These are phyloP conservation scores for Hordeum pubiflorum DNA, from an alignment of 202 grass and related monocot species.

Conservation along the genomic window DNA sequence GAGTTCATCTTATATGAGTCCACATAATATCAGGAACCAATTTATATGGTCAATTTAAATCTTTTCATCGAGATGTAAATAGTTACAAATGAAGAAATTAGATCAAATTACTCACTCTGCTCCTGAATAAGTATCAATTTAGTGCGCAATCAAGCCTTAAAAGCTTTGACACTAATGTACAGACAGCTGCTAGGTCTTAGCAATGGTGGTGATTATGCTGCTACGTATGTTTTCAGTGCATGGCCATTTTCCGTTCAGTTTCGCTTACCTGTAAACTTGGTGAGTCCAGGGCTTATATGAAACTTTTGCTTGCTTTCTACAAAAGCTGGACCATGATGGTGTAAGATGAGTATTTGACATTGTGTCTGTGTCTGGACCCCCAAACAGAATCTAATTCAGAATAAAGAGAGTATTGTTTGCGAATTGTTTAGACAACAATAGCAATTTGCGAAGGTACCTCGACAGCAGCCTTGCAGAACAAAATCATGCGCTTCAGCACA, in stretches of 20 bases:
- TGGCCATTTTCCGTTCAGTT: background rate
- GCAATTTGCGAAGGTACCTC: constrained; percentile 45
- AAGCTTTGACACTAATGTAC: background rate
- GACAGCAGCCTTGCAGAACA: constrained; percentile 91
- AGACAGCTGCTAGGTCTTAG: background rate
- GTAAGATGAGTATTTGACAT: background rate
- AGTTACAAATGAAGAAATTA: background rate
- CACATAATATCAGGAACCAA: background rate
- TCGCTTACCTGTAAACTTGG: background rate
- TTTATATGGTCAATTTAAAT: background rate
- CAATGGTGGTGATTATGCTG: background rate
- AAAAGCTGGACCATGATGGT: background rate
- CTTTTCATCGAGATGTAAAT: background rate
- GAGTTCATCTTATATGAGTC: background rate
- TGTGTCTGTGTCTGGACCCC: background rate
- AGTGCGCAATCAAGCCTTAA: background rate
- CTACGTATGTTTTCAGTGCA: background rate
- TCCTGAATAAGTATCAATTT: background rate
- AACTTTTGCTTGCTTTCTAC: background rate
- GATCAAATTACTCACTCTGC: background rate
- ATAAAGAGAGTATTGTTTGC: background rate
- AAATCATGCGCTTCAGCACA: constrained; percentile 78
- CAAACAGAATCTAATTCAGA: background rate
- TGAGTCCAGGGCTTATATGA: background rate
- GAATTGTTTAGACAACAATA: background rate